Evolutionary conservation across 2,329 filamentous ascomycete genomes (phyloP).

Genomic region (Xylaria arbuscula): DNA sequence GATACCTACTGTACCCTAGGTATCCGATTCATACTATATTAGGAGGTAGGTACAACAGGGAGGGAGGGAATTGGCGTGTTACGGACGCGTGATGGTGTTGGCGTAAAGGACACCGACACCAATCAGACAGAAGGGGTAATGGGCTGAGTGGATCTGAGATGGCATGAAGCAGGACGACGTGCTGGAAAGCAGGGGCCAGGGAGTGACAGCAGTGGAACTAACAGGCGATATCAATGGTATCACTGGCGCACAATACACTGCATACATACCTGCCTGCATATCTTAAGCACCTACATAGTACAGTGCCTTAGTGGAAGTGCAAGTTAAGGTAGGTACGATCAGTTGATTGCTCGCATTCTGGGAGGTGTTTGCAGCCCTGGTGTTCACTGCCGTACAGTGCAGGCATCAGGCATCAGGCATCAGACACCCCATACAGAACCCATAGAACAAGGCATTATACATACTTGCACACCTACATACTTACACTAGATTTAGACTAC

Average conservation of each 20-base stretch:
- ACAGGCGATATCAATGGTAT: neutral
- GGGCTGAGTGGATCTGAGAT: slow-evolving; percentile 1
- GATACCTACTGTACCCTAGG: neutral
- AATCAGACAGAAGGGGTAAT: slow-evolving; percentile 35
- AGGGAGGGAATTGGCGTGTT: slow-evolving; percentile 41
- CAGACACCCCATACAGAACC: neutral
- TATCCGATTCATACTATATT: neutral
- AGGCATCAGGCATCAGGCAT: neutral
- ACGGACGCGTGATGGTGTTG: slow-evolving; percentile 49
- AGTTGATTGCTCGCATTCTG: neutral
- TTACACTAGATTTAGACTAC: neutral
- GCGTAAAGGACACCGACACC: slow-evolving; percentile 37
- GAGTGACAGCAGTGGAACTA: neutral
- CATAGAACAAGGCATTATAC: neutral
- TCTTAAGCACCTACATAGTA: no score
- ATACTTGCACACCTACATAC: no score
- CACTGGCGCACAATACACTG: neutral
- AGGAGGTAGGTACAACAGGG: neutral
- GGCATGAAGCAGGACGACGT: slow-evolving; percentile 28
- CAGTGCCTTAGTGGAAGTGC: neutral
- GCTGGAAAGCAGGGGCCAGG: slow-evolving; percentile 1
- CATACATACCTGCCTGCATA: no score
- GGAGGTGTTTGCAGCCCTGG: slow-evolving; percentile 5
- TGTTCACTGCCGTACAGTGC: neutral
- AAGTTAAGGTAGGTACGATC: neutral